phyloP scores from a whole-genome alignment of 2,329 filamentous ascomycete genomes.

The Cordyceps cateniannulata region DNA sequence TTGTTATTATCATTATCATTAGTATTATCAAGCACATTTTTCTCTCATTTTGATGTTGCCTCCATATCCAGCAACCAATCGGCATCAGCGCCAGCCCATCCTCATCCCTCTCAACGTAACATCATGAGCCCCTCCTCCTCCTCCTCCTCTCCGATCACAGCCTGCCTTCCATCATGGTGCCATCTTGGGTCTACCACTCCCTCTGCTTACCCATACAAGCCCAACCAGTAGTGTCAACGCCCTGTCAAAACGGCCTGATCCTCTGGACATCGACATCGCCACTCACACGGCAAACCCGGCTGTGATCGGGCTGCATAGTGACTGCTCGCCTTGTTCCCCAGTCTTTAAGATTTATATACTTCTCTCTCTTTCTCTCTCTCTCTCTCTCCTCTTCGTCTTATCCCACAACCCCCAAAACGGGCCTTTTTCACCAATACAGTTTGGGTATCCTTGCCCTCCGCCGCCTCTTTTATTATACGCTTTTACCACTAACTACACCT shows the following conservation, averaged over 20 bases:
- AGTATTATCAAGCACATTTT: neutral
- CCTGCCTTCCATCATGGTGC: neutral
- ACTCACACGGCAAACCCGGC: too few species aligned
- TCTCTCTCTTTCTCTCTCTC: neutral
- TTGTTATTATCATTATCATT: too few species aligned
- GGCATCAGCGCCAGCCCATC: neutral
- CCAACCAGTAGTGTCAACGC: too few species aligned
- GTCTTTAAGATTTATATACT: conserved; percentile 9
- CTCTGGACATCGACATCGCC: too few species aligned
- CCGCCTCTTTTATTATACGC: neutral
- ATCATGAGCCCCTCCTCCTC: neutral
- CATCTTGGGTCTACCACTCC: too few species aligned
- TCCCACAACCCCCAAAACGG: neutral
- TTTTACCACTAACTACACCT: too few species aligned
- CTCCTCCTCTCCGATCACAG: neutral
- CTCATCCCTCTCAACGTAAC: neutral
- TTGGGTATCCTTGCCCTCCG: neutral
- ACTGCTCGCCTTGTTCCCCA: neutral
- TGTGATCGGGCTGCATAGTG: neutral
- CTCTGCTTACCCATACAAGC: too few species aligned
- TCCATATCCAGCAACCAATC: neutral
- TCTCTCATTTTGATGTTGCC: neutral
- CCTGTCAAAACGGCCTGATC: too few species aligned
- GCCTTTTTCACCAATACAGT: neutral
- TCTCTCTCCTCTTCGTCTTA: neutral